Evolutionary conservation across 176 grass and related monocot species (phyloP), one percentile per base, ranked within the genome.

Genomic region (Bolboschoenus planiculmis): DNA sequence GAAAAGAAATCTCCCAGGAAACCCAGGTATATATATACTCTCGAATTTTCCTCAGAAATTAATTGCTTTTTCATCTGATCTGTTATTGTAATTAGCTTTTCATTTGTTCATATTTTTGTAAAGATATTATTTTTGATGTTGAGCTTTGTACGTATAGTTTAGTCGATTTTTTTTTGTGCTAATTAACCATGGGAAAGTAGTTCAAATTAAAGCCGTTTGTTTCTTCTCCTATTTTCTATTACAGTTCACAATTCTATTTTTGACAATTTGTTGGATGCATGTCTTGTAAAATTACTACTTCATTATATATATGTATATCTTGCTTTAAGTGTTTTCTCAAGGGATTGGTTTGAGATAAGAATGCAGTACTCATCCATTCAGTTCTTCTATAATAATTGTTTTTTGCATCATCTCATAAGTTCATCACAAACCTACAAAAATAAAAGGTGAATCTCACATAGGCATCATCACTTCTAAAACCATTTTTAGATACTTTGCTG

Each of bases 1-100:
- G 86, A 99, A 99, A 80, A 91, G 97, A 75, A 99, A 83, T 85
- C 92, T 95, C 56, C 96, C 97, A 0, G 97, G 96, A 43, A 99
- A 99, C 15, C 97, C 97, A 93, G 97, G 96, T 96, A 76, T 46
- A 8, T 61, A 39, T 18, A 4, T 48, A 48, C 46, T 16, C 26
- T 87, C 59, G 11, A 15, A 85, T n/a, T 67, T 20, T 39, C 26
- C 70, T 78, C 48, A 76, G 23, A 70, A 74, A 0, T 84, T 42
- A 39, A 4, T 30, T 59, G 24, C 65, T 44, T 6, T 40, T 50
- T 65, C 3, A 35, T 42, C 13, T 34, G 4, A 67, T 26, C 39
- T 40, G 39, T 4, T 40, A 40, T 40, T 40, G 43, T n/a, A 10
- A 5, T 64, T 34, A 21, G 55, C 7, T 20, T 48, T 18, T 44